Base-by-base conservation (phyloP, 1,284 basidiomycete genomes). In the Microstroma glucosiphilum region DNA sequence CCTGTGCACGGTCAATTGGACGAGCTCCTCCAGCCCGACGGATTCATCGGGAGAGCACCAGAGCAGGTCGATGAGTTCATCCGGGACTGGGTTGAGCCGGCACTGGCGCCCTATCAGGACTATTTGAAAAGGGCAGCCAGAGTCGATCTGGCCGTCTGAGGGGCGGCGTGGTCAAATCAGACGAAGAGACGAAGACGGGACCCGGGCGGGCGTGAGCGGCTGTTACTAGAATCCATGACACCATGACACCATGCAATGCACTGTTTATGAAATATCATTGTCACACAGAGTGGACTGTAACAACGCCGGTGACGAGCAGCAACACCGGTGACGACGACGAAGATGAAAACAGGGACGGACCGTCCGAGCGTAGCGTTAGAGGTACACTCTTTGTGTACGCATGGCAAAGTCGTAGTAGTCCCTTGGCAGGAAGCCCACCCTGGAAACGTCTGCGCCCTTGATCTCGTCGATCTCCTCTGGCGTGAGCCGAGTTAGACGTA, bases 71-170 rank as follows among this genome's bases (percentile, higher is more conserved):
- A 76, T 46, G 66, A 60, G 69, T 98, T 97, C 81, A 76, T 97
- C 63, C 83, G 82, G 75, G 89, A 93, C 11, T 94, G 90, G 89
- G 93, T 97, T 40, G 80, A 82, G 62, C 92, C 93, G n/a, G 92
- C 89, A 6, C 82, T 98, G 71, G 84, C 82, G 71, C 83, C 83
- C 25, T 86, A 85, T 64, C 83, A 86, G 60, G 80, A 82, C 30
- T 86, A 87, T 69, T 80, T 91, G 60, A 83, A 86, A 69, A 83
- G 82, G 43, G 87, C 88, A 26, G 82, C 81, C 69, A 79, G 80
- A n/a, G 84, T 83, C 19, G 83, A 85, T 75, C 76, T 85, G 19
- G 66, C 66, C 8, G 76, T 78, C 9, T 78, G 30, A 37, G 30
- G 30, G 4, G 30, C 3, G 30, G 30, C 30, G 30, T 4, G 30